Conservation (phyloP, 2,329 filamentous ascomycete species). For the Cladosporium sp. region DNA sequence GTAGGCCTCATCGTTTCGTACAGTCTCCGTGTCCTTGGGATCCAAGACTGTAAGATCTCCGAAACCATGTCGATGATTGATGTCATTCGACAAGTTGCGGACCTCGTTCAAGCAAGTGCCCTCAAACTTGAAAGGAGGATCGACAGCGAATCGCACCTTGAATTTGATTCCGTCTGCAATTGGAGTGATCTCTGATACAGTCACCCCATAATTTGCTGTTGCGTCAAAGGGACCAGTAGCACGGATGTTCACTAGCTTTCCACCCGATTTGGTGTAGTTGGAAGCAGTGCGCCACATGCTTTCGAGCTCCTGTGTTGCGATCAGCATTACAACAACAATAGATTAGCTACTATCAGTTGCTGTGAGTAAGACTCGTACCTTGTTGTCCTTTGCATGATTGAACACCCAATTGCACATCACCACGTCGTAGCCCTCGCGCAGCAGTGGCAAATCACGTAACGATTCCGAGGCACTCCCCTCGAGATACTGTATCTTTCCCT, state of each 20-base stretch:
- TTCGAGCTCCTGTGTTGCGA: no score
- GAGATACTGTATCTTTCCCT: slow-evolving; percentile 10
- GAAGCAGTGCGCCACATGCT: no score
- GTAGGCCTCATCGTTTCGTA: slow-evolving; percentile 10
- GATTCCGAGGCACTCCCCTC: slow-evolving; percentile 12
- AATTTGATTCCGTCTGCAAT: slow-evolving; percentile 13
- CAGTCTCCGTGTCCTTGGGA: slow-evolving; percentile 8
- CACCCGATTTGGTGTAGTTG: slow-evolving; percentile 11
- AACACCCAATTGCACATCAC: slow-evolving; percentile 17
- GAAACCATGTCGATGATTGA: slow-evolving; percentile 13
- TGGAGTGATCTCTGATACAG: slow-evolving; percentile 7
- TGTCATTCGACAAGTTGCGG: slow-evolving; percentile 12
- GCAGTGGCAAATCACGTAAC: slow-evolving; percentile 9
- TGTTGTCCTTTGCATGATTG: slow-evolving; percentile 13
- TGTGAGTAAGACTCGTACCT: neutral
- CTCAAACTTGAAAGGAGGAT: slow-evolving; percentile 13
- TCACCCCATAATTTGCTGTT: slow-evolving; percentile 14
- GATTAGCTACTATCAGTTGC: no score
- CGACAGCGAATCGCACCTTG: slow-evolving; percentile 1
- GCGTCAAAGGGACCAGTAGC: slow-evolving; percentile 7
- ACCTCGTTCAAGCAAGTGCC: slow-evolving; percentile 7
- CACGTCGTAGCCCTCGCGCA: slow-evolving; percentile 16
- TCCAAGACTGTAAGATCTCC: slow-evolving; percentile 3
- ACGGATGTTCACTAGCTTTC: slow-evolving; percentile 13
- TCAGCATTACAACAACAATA: no score